phyloP scores from a whole-genome alignment of 108 stramenopile genomes.

The Cyclotella kingstonii region DNA sequence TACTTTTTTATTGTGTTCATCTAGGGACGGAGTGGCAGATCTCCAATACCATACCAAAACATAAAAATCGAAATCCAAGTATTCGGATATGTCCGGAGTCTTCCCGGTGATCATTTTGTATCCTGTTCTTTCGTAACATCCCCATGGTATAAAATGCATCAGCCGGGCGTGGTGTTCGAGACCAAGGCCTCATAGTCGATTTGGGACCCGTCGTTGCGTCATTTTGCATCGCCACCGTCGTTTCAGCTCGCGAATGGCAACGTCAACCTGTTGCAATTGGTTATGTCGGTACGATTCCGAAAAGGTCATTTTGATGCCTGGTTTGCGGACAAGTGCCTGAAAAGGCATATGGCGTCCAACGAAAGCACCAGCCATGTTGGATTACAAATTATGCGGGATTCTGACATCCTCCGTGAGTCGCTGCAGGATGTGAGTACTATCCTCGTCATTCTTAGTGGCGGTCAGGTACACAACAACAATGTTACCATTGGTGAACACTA shows the following conservation, averaged over 20 bases:
- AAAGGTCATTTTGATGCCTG: neutral
- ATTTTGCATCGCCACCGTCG: constrained; percentile 4
- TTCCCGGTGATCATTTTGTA: constrained; percentile 28
- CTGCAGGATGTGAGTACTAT: too few relatives aligned
- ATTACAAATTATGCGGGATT: neutral
- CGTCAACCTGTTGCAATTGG: constrained; percentile 5
- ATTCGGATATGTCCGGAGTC: constrained; percentile 44
- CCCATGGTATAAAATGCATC: constrained; percentile 4
- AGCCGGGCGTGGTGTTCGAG: constrained; percentile 10
- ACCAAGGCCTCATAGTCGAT: constrained; percentile 28
- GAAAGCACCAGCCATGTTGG: neutral
- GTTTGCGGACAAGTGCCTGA: neutral
- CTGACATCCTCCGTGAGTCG: neutral
- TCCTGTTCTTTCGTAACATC: constrained; percentile 1
- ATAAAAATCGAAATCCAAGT: constrained; percentile 45
- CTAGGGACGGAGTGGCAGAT: constrained; percentile 6
- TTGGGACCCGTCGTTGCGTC: constrained; percentile 5
- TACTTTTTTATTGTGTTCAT: neutral
- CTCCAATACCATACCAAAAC: constrained; percentile 37
- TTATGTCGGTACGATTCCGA: neutral
- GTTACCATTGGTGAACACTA: neutral
- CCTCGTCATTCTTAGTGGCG: too few relatives aligned
- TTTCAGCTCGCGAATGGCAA: constrained; percentile 11
- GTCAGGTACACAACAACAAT: neutral
- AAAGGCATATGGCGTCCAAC: neutral